Conservation (phyloP, 768 basidiomycete genomes). For the Suillus subaureus region DNA sequence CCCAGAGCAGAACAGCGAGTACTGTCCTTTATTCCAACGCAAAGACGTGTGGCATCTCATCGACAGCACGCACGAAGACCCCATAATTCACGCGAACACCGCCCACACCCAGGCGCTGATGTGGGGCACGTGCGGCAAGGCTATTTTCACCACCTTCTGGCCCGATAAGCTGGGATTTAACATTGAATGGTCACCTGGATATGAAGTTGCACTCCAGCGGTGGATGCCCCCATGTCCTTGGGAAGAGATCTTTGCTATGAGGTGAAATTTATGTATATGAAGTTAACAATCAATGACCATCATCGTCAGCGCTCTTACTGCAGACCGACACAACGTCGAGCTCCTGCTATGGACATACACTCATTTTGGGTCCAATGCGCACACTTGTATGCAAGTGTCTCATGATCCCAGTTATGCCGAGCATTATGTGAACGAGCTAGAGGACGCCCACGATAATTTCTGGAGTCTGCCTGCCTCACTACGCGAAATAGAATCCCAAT, state of each 20-base stretch:
- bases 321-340: background rate
- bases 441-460: background rate
- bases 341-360: background rate
- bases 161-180: background rate
- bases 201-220: background rate
- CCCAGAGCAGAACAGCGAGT: background rate
- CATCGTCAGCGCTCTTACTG: background rate
- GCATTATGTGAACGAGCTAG: background rate
- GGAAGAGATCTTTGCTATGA: background rate
- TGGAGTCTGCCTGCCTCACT: background rate
- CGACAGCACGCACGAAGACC: background rate
- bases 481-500: background rate
- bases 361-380: background rate
- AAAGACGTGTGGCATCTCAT: background rate
- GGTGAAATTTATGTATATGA: background rate
- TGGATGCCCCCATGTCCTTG: background rate
- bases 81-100: background rate
- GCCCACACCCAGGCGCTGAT: background rate
- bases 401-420: background rate
- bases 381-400: background rate
- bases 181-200: background rate
- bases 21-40: background rate
- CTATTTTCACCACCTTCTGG: constrained; percentile 1
- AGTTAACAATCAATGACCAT: background rate
- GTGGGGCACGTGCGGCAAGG: background rate